These are phyloP conservation scores for Mrakia frigida DNA, from an alignment of 768 basidiomycete species.

Conservation along the genomic window DNA sequence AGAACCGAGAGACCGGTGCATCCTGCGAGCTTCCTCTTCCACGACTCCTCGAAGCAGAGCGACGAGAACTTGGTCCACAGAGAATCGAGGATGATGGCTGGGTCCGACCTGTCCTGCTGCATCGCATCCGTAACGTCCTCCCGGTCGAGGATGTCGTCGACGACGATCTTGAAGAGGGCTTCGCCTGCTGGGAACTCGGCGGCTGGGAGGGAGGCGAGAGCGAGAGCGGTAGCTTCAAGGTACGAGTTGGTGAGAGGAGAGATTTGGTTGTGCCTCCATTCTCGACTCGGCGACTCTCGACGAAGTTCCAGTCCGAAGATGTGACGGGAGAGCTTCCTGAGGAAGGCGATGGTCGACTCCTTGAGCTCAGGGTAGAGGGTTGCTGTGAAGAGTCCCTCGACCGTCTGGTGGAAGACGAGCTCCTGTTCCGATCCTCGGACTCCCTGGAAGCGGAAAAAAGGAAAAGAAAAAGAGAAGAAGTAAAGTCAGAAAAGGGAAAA, in stretches of 20 bases:
- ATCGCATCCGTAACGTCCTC: conserved; percentile 13
- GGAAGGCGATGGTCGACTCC: conserved; percentile 62
- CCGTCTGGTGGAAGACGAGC: conserved; percentile 60
- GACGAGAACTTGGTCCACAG: conserved; percentile 76
- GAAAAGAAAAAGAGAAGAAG: neutral
- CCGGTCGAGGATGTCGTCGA: conserved; percentile 48
- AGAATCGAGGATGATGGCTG: conserved; percentile 60
- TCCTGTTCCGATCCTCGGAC: conserved; percentile 67
- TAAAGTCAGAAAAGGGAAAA: neutral
- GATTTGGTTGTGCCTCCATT: neutral
- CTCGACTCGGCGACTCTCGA: conserved; percentile 35
- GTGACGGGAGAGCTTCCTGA: conserved; percentile 63
- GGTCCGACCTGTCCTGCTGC: conserved; percentile 27
- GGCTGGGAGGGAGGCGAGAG: conserved; percentile 26
- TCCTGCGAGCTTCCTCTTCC: conserved; percentile 84
- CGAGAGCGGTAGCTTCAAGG: conserved; percentile 30
- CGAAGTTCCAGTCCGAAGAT: conserved; percentile 72
- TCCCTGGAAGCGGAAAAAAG: conserved; percentile 51
- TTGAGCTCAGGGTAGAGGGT: conserved; percentile 64
- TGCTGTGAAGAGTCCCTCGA: conserved; percentile 76
- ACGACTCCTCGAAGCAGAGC: conserved; percentile 83
- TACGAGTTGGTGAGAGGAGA: conserved; percentile 23
- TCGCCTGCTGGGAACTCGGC: conserved; percentile 16
- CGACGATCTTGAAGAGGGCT: conserved; percentile 26
- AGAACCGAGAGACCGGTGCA: conserved; percentile 79